These are phyloP conservation scores for Thinopyrum elongatum DNA, from an alignment of 176 grass and related monocot genomes.

Conservation along the genomic window DNA sequence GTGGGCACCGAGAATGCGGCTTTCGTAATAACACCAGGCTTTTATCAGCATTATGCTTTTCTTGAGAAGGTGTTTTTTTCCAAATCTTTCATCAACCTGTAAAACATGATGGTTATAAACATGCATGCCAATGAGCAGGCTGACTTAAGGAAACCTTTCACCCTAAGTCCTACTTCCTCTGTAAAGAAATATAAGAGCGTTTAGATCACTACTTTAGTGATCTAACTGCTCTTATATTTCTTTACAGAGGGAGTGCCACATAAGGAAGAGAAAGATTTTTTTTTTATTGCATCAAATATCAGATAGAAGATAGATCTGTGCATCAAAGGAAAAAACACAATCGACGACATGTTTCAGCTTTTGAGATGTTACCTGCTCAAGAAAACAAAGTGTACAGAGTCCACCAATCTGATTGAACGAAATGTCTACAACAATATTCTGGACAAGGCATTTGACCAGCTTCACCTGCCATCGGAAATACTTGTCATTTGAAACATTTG, in stretches of 20 bases:
- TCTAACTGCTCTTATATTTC: no score
- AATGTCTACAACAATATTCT: conserved; percentile 90
- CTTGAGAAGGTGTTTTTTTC: conserved; percentile 77
- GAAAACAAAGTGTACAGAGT: conserved; percentile 89
- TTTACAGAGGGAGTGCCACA: no score
- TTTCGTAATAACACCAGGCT: conserved; percentile 96
- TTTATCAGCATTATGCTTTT: conserved; percentile 94
- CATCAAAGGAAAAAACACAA: conserved; percentile 14
- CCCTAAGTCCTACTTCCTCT: neutral
- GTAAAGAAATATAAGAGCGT: no score
- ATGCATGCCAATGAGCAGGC: neutral
- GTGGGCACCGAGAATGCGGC: conserved; percentile 93
- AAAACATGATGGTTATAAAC: conserved; percentile 32
- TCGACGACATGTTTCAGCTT: neutral
- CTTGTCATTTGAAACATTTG: neutral
- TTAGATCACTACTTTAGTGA: no score
- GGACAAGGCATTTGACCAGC: conserved; percentile 86
- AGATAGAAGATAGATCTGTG: neutral
- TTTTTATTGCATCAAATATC: conserved; percentile 2
- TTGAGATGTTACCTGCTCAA: conserved; percentile 67
- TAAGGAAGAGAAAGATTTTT: neutral
- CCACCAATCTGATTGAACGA: conserved; percentile 97
- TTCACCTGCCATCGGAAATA: conserved; percentile 69
- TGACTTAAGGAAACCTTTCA: neutral
- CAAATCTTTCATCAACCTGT: conserved; percentile 74